A percentile compares a stretch with the other conserved stretches of the same genome.
These are phyloP conservation scores for Didymella exigua DNA, from an alignment of 2,329 filamentous ascomycete species.

Conservation along the genomic window DNA sequence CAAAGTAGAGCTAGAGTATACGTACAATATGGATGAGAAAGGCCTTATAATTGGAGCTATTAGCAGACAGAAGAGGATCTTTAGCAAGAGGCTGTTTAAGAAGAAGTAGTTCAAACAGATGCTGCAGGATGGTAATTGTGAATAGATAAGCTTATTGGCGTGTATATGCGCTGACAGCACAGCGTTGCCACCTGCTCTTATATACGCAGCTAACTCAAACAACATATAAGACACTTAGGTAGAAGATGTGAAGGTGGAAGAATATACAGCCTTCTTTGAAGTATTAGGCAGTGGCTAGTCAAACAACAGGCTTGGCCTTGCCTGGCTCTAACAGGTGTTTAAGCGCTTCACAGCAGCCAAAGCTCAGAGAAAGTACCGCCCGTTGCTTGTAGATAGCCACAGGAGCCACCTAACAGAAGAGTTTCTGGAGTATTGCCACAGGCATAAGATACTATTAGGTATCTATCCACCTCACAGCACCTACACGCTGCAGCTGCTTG, in stretches of 20 bases:
- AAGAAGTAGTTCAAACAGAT: not conserved
- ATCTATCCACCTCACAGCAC: too few species aligned
- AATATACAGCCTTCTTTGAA: not conserved
- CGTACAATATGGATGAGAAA: too few species aligned
- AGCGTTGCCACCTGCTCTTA: slow-evolving; percentile 6
- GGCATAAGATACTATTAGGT: not conserved
- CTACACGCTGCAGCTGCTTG: slow-evolving; percentile 7
- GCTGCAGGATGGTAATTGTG: too few species aligned
- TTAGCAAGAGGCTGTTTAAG: not conserved
- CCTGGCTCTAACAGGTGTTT: not conserved
- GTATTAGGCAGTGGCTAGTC: not conserved
- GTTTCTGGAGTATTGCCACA: slow-evolving; percentile 40
- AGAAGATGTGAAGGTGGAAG: not conserved
- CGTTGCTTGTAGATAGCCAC: slow-evolving; percentile 49
- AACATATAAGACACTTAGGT: slow-evolving; percentile 7
- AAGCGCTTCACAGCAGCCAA: slow-evolving; percentile 19
- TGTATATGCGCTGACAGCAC: not conserved
- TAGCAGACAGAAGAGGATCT: slow-evolving; percentile 1
- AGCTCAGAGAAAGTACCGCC: slow-evolving; percentile 33
- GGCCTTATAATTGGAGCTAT: too few species aligned
- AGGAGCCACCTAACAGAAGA: slow-evolving; percentile 38
- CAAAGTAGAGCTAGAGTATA: not conserved
- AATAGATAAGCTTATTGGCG: not conserved
- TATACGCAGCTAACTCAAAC: not conserved
- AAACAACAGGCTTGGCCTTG: slow-evolving; percentile 15